Conservation (phyloP, 78 protist species). For the Creolimax fragrantissima region DNA sequence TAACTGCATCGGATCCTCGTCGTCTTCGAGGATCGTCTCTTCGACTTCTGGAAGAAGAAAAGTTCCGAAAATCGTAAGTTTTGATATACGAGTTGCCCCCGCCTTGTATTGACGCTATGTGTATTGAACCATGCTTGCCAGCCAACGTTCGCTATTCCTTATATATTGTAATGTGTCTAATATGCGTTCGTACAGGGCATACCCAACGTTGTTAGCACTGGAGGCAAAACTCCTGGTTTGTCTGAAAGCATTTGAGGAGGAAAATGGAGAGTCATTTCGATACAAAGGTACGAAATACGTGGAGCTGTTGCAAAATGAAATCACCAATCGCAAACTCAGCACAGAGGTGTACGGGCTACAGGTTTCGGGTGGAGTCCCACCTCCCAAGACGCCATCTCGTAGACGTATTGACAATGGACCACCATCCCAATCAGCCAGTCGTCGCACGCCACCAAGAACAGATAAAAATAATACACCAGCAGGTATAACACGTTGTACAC, state of each 20-base stretch:
- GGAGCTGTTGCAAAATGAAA: background rate
- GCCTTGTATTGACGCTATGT: background rate
- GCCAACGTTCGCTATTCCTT: too few relatives aligned
- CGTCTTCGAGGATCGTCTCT: background rate
- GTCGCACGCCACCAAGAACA: too few relatives aligned
- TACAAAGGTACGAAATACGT: background rate
- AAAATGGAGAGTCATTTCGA: background rate
- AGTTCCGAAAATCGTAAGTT: background rate
- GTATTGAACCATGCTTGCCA: too few relatives aligned
- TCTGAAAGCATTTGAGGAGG: background rate
- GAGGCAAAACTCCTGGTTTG: background rate
- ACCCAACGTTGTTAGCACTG: background rate
- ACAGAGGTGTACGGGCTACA: background rate
- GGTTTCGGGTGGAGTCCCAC: too few relatives aligned
- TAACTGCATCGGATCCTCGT: background rate
- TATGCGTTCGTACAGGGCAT: background rate
- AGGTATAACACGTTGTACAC: too few relatives aligned
- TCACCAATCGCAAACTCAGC: background rate
- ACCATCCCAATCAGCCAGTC: too few relatives aligned
- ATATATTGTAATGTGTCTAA: too few relatives aligned
- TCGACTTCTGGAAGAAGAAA: background rate
- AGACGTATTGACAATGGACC: too few relatives aligned
- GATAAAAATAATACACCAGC: too few relatives aligned
- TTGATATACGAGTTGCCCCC: background rate
- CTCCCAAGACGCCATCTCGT: too few relatives aligned